These are phyloP conservation scores for Pyropia yezoensis DNA, from an alignment of 23 red algal genomes.

Conservation along the genomic window DNA sequence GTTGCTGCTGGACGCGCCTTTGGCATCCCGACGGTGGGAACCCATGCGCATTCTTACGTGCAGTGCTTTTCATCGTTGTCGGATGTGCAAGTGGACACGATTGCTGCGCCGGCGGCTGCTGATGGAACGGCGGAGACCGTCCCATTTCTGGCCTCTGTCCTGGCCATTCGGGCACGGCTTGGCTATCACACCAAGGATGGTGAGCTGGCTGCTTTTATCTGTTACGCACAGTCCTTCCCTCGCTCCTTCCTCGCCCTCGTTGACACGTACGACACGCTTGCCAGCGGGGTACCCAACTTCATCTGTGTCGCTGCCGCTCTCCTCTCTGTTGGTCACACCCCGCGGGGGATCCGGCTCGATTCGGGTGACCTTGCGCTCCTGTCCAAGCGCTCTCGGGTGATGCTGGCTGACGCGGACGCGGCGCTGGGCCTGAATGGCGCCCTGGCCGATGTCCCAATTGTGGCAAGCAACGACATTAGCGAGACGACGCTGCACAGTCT, in stretches of 20 bases:
- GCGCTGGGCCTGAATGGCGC: not conserved
- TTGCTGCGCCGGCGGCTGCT: not conserved
- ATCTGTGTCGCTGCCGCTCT: constrained; percentile 60
- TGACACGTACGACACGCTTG: constrained; percentile 72
- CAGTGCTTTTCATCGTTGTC: constrained; percentile 20
- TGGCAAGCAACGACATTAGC: constrained; percentile 64
- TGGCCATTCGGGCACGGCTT: constrained; percentile 10
- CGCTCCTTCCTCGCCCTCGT: constrained; percentile 59
- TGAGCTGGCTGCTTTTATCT: constrained; percentile 70
- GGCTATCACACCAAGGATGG: constrained; percentile 23
- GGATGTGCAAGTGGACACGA: not conserved
- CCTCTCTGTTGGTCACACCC: constrained; percentile 13
- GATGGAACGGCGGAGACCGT: not conserved
- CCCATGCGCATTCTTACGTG: constrained; percentile 73
- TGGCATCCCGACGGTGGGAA: constrained; percentile 60
- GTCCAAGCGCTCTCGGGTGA: constrained; percentile 20
- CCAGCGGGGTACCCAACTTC: constrained; percentile 73
- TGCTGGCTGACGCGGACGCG: constrained; percentile 10
- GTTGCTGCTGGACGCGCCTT: constrained; percentile 39
- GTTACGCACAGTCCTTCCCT: constrained; percentile 64
- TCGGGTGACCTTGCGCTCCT: constrained; percentile 63
- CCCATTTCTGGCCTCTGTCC: constrained; percentile 6
- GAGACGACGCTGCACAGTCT: constrained; percentile 42
- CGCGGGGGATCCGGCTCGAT: constrained; percentile 72
- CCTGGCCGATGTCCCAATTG: constrained; percentile 18